Conservation (phyloP, 2,329 filamentous ascomycete genomes). For the Penicillium decumbens region DNA sequence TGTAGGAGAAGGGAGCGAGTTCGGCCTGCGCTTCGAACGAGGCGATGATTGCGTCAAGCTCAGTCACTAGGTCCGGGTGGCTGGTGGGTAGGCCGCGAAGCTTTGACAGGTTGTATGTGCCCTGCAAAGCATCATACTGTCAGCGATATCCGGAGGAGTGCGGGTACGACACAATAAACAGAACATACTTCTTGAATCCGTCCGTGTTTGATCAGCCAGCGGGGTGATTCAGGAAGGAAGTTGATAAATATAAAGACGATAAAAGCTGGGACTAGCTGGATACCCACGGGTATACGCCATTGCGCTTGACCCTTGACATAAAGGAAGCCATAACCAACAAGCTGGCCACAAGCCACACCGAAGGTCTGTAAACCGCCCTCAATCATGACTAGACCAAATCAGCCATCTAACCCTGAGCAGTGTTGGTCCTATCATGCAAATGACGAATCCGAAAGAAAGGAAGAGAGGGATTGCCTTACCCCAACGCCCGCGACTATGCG, state of each 20-base stretch:
- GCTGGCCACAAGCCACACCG: neutral
- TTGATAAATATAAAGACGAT: neutral
- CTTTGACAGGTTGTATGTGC: conserved; percentile 8
- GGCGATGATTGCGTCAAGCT: conserved; percentile 7
- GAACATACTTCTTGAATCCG: neutral
- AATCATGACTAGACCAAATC: neutral
- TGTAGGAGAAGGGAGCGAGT: conserved; percentile 10
- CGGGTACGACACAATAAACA: neutral
- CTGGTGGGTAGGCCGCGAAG: conserved; percentile 3
- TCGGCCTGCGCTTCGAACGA: conserved; percentile 10
- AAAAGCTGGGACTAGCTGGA: neutral
- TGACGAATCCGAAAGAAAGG: neutral
- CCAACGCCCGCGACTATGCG: conserved; percentile 11
- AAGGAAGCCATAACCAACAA: conserved; percentile 10
- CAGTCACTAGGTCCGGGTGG: conserved; percentile 4
- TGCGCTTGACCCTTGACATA: conserved; percentile 7
- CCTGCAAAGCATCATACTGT: neutral
- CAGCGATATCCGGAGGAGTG: neutral
- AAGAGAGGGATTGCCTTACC: neutral
- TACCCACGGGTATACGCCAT: conserved; percentile 2
- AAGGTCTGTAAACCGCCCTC: neutral
- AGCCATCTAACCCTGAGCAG: neutral
- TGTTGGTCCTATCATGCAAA: neutral
- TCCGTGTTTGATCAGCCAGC: conserved; percentile 4
- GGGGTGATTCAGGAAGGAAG: conserved; percentile 1